Percentiles rank a stretch among this genome's conserved stretches.
These are phyloP conservation scores for Flaveria brownii DNA, from an alignment of 129 eudicot species.

Conservation along the genomic window DNA sequence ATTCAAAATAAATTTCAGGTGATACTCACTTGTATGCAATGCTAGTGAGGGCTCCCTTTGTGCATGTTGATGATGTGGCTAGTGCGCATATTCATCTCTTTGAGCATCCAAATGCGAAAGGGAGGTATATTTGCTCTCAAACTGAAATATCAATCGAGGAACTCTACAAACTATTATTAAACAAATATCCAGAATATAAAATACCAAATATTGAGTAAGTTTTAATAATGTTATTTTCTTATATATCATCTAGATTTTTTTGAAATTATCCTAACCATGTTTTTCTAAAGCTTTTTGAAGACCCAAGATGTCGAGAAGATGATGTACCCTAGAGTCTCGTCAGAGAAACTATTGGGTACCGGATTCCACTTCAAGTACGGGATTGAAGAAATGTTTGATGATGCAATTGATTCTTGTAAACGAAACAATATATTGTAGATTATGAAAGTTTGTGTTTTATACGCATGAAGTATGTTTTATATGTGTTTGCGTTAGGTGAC, in stretches of 20 bases:
- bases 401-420: slow-evolving; percentile 52
- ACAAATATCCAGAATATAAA: slow-evolving; percentile 45
- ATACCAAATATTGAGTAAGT: slow-evolving; percentile 55
- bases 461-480: too few species aligned
- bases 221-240: not conserved
- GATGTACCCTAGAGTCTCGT: slow-evolving; percentile 26
- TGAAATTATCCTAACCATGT: not conserved
- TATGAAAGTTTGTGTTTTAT: not conserved
- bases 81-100: slow-evolving; percentile 55
- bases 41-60: slow-evolving; percentile 19
- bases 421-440: slow-evolving; percentile 40
- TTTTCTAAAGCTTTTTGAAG: slow-evolving; percentile 28
- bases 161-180: slow-evolving; percentile 36
- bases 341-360: slow-evolving; percentile 40
- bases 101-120: slow-evolving; percentile 47
- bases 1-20: slow-evolving; percentile 24
- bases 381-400: slow-evolving; percentile 59
- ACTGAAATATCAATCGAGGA: slow-evolving; percentile 37
- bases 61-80: slow-evolving; percentile 63
- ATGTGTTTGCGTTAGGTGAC: too few species aligned
- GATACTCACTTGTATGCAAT: slow-evolving; percentile 13
- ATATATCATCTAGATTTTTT: too few species aligned
- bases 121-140: slow-evolving; percentile 61
- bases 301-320: slow-evolving; percentile 18
- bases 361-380: slow-evolving; percentile 55